These are phyloP conservation scores for Sphagnum tenellum DNA, from an alignment of 225 moss, liverwort and hornwort genomes.

Conservation along the genomic window DNA sequence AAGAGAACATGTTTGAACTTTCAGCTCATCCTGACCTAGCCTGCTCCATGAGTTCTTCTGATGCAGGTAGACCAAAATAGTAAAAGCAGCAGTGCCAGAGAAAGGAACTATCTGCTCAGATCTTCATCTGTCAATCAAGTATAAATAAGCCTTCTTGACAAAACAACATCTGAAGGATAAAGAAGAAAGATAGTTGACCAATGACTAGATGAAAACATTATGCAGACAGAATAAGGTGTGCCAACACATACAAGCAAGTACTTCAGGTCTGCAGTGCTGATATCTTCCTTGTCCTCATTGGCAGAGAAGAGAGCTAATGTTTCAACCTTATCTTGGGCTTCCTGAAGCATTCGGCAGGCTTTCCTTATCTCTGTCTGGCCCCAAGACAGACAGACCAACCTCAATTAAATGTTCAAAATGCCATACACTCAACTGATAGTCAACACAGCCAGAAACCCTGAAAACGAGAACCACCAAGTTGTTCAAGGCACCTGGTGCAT, in stretches of 20 bases:
- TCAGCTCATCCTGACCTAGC: neutral
- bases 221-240: too few relatives aligned
- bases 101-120: too few relatives aligned
- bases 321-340: conserved; percentile 70
- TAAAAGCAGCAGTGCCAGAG: neutral
- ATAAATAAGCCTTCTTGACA: too few relatives aligned
- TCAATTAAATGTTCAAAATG: neutral
- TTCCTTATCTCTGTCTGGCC: conserved; percentile 64
- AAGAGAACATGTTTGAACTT: neutral
- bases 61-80: neutral
- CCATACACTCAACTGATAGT: neutral
- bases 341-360: conserved; percentile 60
- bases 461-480: neutral
- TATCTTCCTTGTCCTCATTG: conserved; percentile 96
- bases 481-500: too few relatives aligned
- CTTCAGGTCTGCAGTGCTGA: conserved; percentile 84
- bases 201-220: too few relatives aligned
- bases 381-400: neutral
- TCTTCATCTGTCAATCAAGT: too few relatives aligned
- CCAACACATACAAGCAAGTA: conserved; percentile 55
- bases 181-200: neutral
- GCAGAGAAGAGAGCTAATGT: conserved; percentile 80
- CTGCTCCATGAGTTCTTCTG: too few relatives aligned
- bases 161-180: neutral
- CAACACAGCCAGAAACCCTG: neutral